Conservation (phyloP, 2,329 filamentous ascomycete genomes). For the Neobulgaria alba region DNA sequence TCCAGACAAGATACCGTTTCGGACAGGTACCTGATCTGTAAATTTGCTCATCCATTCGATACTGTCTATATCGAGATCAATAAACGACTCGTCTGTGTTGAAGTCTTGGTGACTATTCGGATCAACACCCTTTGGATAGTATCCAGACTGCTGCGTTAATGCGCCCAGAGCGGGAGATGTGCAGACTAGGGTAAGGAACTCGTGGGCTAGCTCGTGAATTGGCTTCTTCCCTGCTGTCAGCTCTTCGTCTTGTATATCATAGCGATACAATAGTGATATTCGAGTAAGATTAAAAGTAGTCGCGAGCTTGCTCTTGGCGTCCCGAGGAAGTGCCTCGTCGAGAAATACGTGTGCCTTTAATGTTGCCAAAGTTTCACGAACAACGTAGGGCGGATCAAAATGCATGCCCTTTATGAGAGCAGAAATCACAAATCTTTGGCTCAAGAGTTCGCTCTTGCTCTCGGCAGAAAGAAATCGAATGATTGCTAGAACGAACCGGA, state of each 20-base stretch:
- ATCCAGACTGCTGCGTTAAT: conserved; percentile 67
- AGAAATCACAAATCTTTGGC: conserved; percentile 59
- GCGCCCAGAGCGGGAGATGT: conserved; percentile 66
- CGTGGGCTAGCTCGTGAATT: conserved; percentile 62
- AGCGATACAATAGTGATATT: conserved; percentile 63
- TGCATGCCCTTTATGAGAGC: conserved; percentile 68
- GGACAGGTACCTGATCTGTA: conserved; percentile 58
- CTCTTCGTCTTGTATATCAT: conserved; percentile 43
- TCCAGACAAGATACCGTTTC: conserved; percentile 70
- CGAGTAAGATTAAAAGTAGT: conserved; percentile 65
- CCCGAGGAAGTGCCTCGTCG: conserved; percentile 64
- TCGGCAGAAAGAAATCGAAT: conserved; percentile 69
- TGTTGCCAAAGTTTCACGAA: conserved; percentile 64
- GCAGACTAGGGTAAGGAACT: conserved; percentile 67
- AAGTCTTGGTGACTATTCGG: conserved; percentile 43
- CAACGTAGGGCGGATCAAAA: conserved; percentile 66
- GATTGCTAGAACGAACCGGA: conserved; percentile 71
- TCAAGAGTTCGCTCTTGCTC: conserved; percentile 74
- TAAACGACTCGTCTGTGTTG: conserved; percentile 37
- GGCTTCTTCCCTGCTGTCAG: conserved; percentile 35
- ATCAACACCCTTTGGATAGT: conserved; percentile 67
- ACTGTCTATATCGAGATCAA: conserved; percentile 60
- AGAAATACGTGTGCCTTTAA: conserved; percentile 64
- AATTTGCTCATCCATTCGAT: conserved; percentile 63
- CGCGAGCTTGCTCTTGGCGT: conserved; percentile 67